A percentile compares a stretch with the other conserved stretches of the same genome.
Evolutionary conservation across 139 green algal species (phyloP).

Genomic region (Deuterostichococcus epilithicus): DNA sequence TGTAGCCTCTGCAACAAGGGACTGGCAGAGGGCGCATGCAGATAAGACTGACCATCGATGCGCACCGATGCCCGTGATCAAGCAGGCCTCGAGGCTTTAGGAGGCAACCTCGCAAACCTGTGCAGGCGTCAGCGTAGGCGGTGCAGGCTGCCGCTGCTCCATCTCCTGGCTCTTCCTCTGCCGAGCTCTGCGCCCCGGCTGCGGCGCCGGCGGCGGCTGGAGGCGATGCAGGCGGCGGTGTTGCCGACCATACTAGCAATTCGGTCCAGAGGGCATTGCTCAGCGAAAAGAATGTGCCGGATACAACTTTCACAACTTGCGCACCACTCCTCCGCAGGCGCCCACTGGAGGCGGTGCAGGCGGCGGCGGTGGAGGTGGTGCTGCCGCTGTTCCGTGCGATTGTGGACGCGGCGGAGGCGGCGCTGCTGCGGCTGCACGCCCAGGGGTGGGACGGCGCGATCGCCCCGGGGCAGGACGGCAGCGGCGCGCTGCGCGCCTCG

Average conservation of each 20-base stretch:
- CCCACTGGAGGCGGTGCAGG: constrained; percentile 42
- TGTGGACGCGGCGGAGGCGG: constrained; percentile 46
- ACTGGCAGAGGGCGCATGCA: no score
- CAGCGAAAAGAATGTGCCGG: no score
- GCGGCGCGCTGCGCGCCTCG: constrained; percentile 49
- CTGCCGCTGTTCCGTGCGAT: constrained; percentile 72
- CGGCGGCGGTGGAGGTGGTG: constrained; percentile 45
- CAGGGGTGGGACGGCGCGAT: constrained; percentile 25
- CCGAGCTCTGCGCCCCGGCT: not conserved
- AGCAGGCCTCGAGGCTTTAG: no score
- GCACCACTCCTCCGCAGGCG: constrained; percentile 16
- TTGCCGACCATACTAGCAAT: no score
- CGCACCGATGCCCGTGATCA: no score
- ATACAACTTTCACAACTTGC: no score
- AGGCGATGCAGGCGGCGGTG: constrained; percentile 3
- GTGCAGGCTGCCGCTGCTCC: no score
- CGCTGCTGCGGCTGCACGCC: constrained; percentile 53
- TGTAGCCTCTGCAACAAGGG: no score
- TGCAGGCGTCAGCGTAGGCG: no score
- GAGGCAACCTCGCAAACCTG: no score
- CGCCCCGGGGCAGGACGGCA: not conserved
- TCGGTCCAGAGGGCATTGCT: no score
- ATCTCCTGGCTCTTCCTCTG: constrained; percentile 10
- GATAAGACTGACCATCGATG: no score
- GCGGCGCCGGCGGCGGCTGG: not conserved